These are phyloP conservation scores for Fusarium sp. DNA, from an alignment of 2,329 filamentous ascomycete species.

Conservation along the genomic window DNA sequence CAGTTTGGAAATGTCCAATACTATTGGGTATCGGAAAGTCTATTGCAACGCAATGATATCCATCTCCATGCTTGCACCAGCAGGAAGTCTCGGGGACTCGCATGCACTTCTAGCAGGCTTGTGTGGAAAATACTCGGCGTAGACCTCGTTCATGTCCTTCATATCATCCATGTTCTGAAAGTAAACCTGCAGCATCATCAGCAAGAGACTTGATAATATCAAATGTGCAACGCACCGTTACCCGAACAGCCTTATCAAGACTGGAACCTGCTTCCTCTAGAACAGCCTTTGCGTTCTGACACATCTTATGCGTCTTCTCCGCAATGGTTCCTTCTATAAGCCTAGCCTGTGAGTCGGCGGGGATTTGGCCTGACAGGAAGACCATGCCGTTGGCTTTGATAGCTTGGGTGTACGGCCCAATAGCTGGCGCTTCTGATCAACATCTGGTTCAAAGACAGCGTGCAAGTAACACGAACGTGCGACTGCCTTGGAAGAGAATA, in stretches of 20 bases:
- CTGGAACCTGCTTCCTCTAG: slow-evolving; percentile 71
- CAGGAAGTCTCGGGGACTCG: slow-evolving; percentile 20
- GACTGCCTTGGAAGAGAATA: slow-evolving; percentile 17
- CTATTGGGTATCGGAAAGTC: background rate
- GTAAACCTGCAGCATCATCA: background rate
- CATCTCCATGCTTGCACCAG: slow-evolving; percentile 22
- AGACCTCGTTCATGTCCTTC: slow-evolving; percentile 27
- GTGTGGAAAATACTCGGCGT: slow-evolving; percentile 27
- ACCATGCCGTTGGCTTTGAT: slow-evolving; percentile 56
- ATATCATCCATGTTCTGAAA: slow-evolving; percentile 21
- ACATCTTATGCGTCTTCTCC: slow-evolving; percentile 34
- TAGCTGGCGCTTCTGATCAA: background rate
- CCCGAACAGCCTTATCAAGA: slow-evolving; percentile 73
- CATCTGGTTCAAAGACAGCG: background rate
- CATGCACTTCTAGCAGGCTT: slow-evolving; percentile 19
- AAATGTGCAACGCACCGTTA: slow-evolving; percentile 46
- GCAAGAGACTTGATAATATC: background rate
- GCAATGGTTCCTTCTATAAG: slow-evolving; percentile 67
- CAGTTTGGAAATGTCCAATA: background rate
- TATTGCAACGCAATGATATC: slow-evolving; percentile 23
- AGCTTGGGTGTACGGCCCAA: slow-evolving; percentile 28
- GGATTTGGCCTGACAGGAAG: slow-evolving; percentile 76
- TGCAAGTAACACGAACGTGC: slow-evolving; percentile 1
- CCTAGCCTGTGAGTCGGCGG: slow-evolving; percentile 64
- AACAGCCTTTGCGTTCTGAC: slow-evolving; percentile 69